phyloP scores from a whole-genome alignment of 148 eudicot species.

The Vaccinium darrowii region DNA sequence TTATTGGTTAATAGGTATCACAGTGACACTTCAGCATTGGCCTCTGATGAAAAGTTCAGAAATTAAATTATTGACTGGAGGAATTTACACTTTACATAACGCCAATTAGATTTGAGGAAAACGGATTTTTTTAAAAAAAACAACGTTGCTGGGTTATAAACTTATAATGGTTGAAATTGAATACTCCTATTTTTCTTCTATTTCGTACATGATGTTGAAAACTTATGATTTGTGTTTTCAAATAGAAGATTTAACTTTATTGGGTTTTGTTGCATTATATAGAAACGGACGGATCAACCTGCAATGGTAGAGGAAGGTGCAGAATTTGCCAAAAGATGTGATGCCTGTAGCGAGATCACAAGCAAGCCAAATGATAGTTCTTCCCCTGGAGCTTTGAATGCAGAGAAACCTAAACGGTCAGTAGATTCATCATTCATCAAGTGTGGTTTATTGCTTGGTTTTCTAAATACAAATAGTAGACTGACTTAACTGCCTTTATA shows the following conservation, averaged over 20 bases:
- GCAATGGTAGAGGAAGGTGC: conserved; percentile 32
- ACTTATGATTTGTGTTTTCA: not conserved
- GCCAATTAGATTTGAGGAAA: not conserved
- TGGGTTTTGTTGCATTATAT: conserved; percentile 6
- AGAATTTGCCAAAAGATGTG: conserved; percentile 11
- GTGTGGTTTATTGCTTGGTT: conserved; percentile 6
- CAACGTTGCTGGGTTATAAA: not conserved
- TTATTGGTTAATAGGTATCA: not conserved
- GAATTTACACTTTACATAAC: not conserved
- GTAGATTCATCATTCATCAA: conserved; percentile 9
- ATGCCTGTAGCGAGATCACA: conserved; percentile 19
- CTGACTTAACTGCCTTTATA: not conserved
- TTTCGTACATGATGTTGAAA: not conserved
- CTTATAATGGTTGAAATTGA: not conserved
- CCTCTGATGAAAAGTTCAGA: not conserved
- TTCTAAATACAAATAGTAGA: not conserved
- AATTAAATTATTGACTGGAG: not conserved
- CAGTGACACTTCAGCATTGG: not conserved
- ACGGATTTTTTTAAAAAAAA: not conserved
- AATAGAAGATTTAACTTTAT: conserved; percentile 1
- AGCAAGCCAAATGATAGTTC: conserved; percentile 13
- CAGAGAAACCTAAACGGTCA: conserved; percentile 60
- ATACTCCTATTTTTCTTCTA: not conserved
- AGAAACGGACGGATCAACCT: conserved; percentile 18
- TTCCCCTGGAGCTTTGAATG: conserved; percentile 24